Conservation (phyloP, 1,284 basidiomycete species). For the Rhodotorula glutinis region DNA sequence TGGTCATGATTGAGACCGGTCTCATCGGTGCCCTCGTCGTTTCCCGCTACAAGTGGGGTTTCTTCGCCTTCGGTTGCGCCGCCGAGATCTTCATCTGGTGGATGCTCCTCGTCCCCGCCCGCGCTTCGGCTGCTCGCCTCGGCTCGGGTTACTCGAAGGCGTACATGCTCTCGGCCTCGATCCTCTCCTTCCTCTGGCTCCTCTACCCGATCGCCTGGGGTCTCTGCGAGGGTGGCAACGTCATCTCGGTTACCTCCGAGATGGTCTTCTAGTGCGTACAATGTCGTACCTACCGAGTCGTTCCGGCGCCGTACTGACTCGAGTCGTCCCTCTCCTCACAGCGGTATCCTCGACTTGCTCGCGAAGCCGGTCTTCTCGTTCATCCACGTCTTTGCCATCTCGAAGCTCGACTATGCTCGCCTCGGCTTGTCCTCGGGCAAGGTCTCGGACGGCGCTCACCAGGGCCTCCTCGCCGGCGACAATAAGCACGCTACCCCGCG, state of each 20-base stretch:
- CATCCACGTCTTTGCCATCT: neutral
- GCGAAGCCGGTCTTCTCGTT: constrained; percentile 57
- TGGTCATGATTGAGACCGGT: constrained; percentile 54
- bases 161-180: constrained; percentile 51
- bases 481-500: constrained; percentile 11
- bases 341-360: constrained; percentile 54
- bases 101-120: constrained; percentile 47
- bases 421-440: constrained; percentile 9
- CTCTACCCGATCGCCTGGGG: constrained; percentile 56
- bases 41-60: constrained; percentile 55
- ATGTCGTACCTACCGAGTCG: constrained; percentile 58
- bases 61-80: constrained; percentile 51
- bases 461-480: constrained; percentile 10
- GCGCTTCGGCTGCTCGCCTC: constrained; percentile 49
- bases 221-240: constrained; percentile 54
- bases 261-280: constrained; percentile 56
- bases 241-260: constrained; percentile 50
- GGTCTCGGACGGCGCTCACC: constrained; percentile 27
- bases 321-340: neutral
- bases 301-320: constrained; percentile 48
- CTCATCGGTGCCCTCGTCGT: constrained; percentile 57
- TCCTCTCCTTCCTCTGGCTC: constrained; percentile 56
- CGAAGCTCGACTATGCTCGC: neutral
- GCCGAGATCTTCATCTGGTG: constrained; percentile 57
- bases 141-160: constrained; percentile 50